Base-by-base conservation (phyloP, 305 asterid genomes). In the Solanum hybrid region DNA sequence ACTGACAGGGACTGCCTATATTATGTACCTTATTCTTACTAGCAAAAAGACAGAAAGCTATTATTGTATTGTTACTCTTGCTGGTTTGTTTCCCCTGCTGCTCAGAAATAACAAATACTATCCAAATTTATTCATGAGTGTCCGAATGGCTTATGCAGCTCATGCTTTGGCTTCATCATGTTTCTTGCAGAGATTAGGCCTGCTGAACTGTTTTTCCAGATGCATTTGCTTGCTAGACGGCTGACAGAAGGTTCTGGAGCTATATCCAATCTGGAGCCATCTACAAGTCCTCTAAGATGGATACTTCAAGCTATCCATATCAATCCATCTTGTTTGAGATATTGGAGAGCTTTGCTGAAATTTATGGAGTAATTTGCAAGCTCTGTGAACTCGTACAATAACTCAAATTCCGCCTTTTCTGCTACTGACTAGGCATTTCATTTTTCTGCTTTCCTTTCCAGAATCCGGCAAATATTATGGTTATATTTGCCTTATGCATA, bases 271-370 rank as follows among this genome's bases (percentile, higher is more conserved):
- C 56, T 69, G 26, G 92, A 89, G 77, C 78, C 86, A 7, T 51
- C 89, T 60, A 89, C 89, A 87, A 90, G 38, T 86, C 91, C 95
- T 31, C 66, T 91, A 73, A 93, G 95, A 89, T 94, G 94, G 97
- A 91, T 95, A 86, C 93, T 96, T 90, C 93, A 93, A 87, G 98
- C 99, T 26, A 96, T 95, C 90, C 99, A 97, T 85, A 85, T 88
- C 92, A 93, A 97, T 87, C 99, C 99, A 51, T 95, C 98, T n/a
- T 95, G 96, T 91, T 91, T 89, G 85, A 96, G 99, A 92, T 97
- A 96, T 92, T 96, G 98, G 99, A 95, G 93, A 91, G 94, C 91
- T 87, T 91, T 97, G 94, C 86, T 88, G 86, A 92, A 90, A 72
- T 79, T 77, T 51, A 29, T 56, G 15, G 79, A 87, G 85, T 78